Base-by-base conservation (phyloP, 129 eudicot genomes). In the Logfia minima region DNA sequence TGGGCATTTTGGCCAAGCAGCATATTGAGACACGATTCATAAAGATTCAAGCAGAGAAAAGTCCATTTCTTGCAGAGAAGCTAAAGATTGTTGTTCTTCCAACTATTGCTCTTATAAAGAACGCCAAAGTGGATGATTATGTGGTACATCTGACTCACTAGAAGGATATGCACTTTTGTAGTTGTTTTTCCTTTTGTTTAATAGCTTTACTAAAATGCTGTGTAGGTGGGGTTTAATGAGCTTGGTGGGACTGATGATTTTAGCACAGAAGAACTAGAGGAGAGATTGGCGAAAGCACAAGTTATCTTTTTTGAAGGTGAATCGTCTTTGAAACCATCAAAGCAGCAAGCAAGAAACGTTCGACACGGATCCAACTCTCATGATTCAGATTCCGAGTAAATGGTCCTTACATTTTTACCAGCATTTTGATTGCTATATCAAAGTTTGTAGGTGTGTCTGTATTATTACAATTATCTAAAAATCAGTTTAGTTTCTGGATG, bases 181-280 rank as follows among this genome's bases (percentile, higher is more conserved):
- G 73, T 70, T 10, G 16, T 28, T 23, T 37, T 67, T 72, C 37
- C 3, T 14, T 4, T 6, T 65, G n/a, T 37, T 23, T n/a, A 9
- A 68, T 41, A 35, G 24, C 10, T 32, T 66, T 37, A 22, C 3
- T 19, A 23, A 67, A 56, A 73, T 65, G 18, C 58, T 72, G 78
- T 69, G 5, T 80, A 94, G 98, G 98, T 94, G 56, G 98, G 98
- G 55, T 94, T 91, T 88, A 89, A 94, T 73, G 97, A 94, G 83
- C 97, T 94, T 29, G 98, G 97, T 53, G 97, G 96, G 28, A 83
- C 72, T 8, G 98, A 94, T 72, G 96, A 86, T 14, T 94, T 94
- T 81, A 89, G 90, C 88, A 94, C 97, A 7, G 97, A 91, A 72
- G 93, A 89, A 62, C 88, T 94, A 37, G 97, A 91, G 78, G 98